A percentile compares a stretch with the other conserved stretches of the same genome.
These are phyloP conservation scores for Eruca vesicaria DNA, from an alignment of 441 rosid genomes.

Conservation along the genomic window DNA sequence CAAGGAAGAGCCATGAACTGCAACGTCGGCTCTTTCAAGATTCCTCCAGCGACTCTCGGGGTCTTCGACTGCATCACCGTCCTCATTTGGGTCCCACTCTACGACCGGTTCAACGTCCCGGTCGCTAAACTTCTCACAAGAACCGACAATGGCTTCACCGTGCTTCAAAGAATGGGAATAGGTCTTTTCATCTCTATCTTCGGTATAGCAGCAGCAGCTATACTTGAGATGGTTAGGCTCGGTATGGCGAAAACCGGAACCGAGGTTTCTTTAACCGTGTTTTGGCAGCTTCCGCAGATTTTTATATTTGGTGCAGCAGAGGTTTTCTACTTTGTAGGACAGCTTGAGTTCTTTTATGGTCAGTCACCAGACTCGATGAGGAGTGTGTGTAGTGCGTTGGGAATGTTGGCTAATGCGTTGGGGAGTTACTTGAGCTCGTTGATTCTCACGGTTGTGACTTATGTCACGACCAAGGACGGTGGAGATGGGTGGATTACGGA, in stretches of 20 bases:
- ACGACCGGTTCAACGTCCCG: conserved; percentile 42
- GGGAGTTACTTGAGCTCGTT: conserved; percentile 43
- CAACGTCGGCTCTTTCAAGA: conserved; percentile 38
- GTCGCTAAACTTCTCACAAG: conserved; percentile 37
- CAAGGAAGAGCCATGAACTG: conserved; percentile 47
- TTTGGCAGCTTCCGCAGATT: conserved; percentile 47
- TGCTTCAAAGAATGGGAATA: conserved; percentile 46
- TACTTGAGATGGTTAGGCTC: conserved; percentile 36
- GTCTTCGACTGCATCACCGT: conserved; percentile 44
- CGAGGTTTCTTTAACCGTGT: conserved; percentile 34
- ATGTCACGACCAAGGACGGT: conserved; percentile 38
- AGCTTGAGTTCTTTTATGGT: conserved; percentile 52
- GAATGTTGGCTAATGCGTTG: conserved; percentile 35
- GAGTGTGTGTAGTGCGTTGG: conserved; percentile 44
- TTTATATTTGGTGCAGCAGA: conserved; percentile 46
- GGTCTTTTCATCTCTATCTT: conserved; percentile 40
- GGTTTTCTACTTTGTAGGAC: conserved; percentile 47
- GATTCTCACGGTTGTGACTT: conserved; percentile 38
- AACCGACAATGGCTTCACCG: conserved; percentile 38
- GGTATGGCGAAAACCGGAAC: conserved; percentile 19
- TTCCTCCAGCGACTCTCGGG: conserved; percentile 44
- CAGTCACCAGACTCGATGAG: conserved; percentile 54
- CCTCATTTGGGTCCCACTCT: conserved; percentile 42
- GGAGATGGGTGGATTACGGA: conserved; percentile 51
- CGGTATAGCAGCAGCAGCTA: conserved; percentile 39